Percentiles rank a stretch among this genome's conserved stretches.
These are phyloP conservation scores for Eucalyptus globulus DNA, from an alignment of 345 rosid genomes.

Conservation along the genomic window DNA sequence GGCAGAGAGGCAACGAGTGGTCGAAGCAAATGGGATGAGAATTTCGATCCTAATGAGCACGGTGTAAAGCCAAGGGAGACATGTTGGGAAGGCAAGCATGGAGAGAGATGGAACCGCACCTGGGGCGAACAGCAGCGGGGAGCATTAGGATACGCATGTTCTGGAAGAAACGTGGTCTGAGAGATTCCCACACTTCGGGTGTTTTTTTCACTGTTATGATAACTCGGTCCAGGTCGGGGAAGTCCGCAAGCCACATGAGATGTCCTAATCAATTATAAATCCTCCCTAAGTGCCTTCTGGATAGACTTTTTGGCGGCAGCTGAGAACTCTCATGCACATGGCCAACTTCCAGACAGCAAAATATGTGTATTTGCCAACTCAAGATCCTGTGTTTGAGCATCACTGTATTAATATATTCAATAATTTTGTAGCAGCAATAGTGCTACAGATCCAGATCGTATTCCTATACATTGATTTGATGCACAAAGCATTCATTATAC, in stretches of 20 bases:
- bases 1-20: conserved; percentile 87
- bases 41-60: conserved; percentile 45
- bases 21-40: conserved; percentile 94
- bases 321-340: neutral
- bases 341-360: neutral
- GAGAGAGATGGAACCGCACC: conserved; percentile 83
- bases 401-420: neutral
- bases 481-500: neutral
- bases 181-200: conserved; percentile 79
- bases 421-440: neutral
- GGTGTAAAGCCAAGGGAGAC: conserved; percentile 93
- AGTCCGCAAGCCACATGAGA: conserved; percentile 56
- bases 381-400: neutral
- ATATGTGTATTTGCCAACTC: neutral
- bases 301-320: neutral
- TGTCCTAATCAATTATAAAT: neutral
- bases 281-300: neutral
- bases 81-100: conserved; percentile 85
- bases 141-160: conserved; percentile 81
- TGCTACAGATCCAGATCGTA: neutral
- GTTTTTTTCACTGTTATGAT: conserved; percentile 60
- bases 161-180: conserved; percentile 86
- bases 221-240: conserved; percentile 73
- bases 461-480: neutral
- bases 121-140: conserved; percentile 93